Conservation (phyloP, 83 land plant genomes). For the Picea abies region DNA sequence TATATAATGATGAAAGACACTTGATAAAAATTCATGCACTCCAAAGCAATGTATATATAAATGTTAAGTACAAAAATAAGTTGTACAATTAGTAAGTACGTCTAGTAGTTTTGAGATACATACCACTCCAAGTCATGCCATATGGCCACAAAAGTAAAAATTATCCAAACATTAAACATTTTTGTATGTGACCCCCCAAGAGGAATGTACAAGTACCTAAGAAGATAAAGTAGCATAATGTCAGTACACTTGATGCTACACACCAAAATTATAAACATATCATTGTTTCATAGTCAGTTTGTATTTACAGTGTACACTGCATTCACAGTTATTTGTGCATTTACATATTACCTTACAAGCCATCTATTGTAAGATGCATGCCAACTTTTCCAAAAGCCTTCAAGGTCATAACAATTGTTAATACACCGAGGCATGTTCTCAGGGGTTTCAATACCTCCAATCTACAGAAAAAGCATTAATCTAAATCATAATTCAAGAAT, state of each 20-base stretch:
- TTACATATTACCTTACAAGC: constrained; percentile 79
- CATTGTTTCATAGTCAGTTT: background rate
- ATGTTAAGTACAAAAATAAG: background rate
- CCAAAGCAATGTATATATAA: background rate
- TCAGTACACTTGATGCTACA: background rate
- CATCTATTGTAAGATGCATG: constrained; percentile 99
- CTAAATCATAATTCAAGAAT: background rate
- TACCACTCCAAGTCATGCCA: constrained; percentile 99
- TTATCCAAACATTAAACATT: constrained; percentile 83
- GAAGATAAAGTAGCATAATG: constrained; percentile 12
- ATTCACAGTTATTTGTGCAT: constrained; percentile 5
- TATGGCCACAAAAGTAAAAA: constrained; percentile 96
- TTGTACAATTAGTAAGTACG: background rate
- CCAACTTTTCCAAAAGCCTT: constrained; percentile 98
- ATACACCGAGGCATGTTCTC: constrained; percentile 97
- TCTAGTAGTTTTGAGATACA: background rate
- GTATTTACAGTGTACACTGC: background rate
- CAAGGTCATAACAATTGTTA: constrained; percentile 92
- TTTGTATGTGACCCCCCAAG: constrained; percentile 91
- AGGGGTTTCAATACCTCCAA: constrained; percentile 83
- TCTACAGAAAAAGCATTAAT: constrained; percentile 37
- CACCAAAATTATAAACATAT: background rate
- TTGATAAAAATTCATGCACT: background rate
- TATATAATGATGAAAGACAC: background rate
- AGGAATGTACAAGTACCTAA: constrained; percentile 94